A percentile compares a stretch with the other conserved stretches of the same genome.
phyloP scores from a whole-genome alignment of 2,329 filamentous ascomycete species.

The Fusarium liriodendri region DNA sequence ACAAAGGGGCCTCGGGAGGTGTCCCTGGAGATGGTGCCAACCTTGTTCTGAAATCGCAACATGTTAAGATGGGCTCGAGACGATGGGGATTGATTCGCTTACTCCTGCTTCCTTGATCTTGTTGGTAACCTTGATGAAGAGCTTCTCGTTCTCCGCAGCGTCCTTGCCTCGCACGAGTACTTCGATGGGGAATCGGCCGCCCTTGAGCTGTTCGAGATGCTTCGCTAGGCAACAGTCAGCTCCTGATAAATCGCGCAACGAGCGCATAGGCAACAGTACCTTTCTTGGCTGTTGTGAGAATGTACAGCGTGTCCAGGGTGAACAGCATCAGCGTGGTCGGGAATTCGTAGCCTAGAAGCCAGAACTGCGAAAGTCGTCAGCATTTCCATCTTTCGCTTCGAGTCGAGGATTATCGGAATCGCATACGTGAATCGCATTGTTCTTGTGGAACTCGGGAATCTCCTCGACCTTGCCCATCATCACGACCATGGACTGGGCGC shows the following conservation, averaged over 20 bases:
- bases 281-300: constrained; percentile 97
- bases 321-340: constrained; percentile 95
- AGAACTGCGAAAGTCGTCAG: constrained; percentile 73
- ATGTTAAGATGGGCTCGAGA: constrained; percentile 21
- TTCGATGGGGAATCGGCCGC: constrained; percentile 91
- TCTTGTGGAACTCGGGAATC: constrained; percentile 88
- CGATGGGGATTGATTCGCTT: constrained; percentile 52
- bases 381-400: constrained; percentile 5
- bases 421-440: constrained; percentile 92
- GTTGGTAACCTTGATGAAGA: constrained; percentile 85
- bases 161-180: constrained; percentile 94
- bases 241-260: constrained; percentile 13
- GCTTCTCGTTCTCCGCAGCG: constrained; percentile 88
- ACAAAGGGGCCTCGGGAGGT: constrained; percentile 87
- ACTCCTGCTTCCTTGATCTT: constrained; percentile 89
- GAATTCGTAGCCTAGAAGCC: constrained; percentile 98
- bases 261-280: constrained; percentile 62
- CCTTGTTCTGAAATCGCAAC: constrained; percentile 75
- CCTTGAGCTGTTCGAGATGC: constrained; percentile 91
- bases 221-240: constrained; percentile 72
- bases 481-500: constrained; percentile 86
- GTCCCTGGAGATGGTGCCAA: constrained; percentile 88
- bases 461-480: constrained; percentile 97
- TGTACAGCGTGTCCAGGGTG: constrained; percentile 87
- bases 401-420: not conserved